These are phyloP conservation scores for Phallus indusiatus DNA, from an alignment of 768 basidiomycete species.

Conservation along the genomic window DNA sequence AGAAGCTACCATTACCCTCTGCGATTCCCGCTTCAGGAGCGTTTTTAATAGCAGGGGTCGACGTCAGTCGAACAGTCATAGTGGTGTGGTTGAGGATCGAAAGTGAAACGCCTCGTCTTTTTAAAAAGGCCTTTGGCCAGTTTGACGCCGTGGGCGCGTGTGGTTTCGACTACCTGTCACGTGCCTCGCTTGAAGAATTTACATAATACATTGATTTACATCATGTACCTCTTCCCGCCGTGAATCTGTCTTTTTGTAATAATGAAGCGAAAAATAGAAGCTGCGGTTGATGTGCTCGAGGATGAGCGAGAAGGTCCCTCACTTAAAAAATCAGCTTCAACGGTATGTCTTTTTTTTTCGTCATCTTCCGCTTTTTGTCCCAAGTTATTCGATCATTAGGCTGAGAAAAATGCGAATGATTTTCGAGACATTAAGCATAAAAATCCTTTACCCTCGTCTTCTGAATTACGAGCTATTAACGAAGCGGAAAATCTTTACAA, in stretches of 20 bases:
- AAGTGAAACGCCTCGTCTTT: neutral
- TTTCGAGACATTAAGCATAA: neutral
- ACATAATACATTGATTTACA: too few relatives aligned
- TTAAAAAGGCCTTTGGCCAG: neutral
- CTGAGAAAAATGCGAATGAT: neutral
- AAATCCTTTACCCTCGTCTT: constrained; percentile 53
- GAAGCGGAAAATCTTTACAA: constrained; percentile 66
- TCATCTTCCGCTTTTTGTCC: neutral
- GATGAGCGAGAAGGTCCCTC: neutral
- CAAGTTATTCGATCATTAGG: neutral
- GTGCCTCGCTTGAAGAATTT: neutral
- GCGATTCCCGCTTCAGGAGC: constrained; percentile 73
- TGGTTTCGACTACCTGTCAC: neutral
- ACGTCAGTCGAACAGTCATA: constrained; percentile 43
- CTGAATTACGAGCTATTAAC: constrained; percentile 62
- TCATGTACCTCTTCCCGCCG: neutral
- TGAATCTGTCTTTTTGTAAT: neutral
- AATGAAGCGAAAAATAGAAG: neutral
- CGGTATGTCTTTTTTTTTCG: neutral
- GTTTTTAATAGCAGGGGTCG: constrained; percentile 72
- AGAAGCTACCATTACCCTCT: constrained; percentile 81
- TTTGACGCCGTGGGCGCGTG: neutral
- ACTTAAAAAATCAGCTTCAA: neutral
- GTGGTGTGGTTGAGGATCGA: neutral
- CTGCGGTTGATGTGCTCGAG: neutral